A percentile compares a stretch with the other conserved stretches of the same genome.
Evolutionary conservation across 768 basidiomycete species (phyloP).

Genomic region (Tricholoma sp.): DNA sequence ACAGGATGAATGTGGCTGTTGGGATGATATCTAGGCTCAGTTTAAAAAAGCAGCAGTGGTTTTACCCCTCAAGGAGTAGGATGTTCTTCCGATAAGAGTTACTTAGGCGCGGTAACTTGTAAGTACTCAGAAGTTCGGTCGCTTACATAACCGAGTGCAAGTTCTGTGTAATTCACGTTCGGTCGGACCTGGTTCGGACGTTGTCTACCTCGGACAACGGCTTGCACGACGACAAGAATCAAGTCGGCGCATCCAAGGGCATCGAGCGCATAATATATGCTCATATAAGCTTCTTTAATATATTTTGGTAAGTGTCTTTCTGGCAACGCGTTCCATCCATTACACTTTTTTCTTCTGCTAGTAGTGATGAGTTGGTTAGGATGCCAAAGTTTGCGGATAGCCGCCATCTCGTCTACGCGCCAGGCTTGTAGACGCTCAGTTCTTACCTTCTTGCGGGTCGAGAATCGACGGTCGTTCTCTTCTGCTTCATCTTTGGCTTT

Average conservation of each 20-base stretch:
- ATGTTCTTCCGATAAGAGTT: no score
- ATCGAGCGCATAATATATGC: not conserved
- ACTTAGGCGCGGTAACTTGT: no score
- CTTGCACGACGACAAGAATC: not conserved
- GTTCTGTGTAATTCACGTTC: no score
- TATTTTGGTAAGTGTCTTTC: not conserved
- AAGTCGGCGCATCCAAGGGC: not conserved
- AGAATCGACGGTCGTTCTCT: constrained; percentile 5
- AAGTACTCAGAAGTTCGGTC: no score
- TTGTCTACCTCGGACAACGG: not conserved
- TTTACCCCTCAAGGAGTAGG: no score
- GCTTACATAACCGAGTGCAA: no score
- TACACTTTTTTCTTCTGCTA: not conserved
- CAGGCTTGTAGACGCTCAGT: constrained; percentile 12
- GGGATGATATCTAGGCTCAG: no score
- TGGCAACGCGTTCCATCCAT: not conserved
- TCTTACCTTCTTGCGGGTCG: not conserved
- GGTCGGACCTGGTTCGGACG: no score
- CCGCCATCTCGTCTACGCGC: constrained; percentile 3
- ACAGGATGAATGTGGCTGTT: no score
- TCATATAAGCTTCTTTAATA: not conserved
- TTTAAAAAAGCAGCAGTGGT: no score
- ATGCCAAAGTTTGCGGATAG: constrained; percentile 10
- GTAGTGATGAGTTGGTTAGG: constrained; percentile 18
- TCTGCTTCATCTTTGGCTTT: constrained; percentile 8